Base-by-base conservation (phyloP, 331 rosid genomes). In the Rosa hybrid region DNA sequence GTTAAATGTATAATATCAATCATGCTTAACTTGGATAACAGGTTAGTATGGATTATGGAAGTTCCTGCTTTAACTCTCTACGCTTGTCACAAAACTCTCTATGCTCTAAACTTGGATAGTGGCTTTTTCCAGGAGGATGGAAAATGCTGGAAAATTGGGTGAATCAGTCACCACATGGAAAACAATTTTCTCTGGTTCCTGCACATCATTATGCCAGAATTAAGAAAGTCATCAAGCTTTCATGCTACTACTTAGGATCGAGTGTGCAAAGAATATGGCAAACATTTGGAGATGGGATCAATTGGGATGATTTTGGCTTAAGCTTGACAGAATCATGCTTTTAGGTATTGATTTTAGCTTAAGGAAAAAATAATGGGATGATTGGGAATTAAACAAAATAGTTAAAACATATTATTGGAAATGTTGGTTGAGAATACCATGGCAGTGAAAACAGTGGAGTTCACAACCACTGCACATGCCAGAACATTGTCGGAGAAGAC, bases 401-500 rank as follows among this genome's bases (percentile, higher is more conserved):
- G 16, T 18, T n/a, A 9, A 2, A 20, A 72, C 20, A 16, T 44
- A 27, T 46, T 23, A 63, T 5, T 34, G 50, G n/a, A 34, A 60
- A 42, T 59, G 68, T 25, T 53, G 23, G 72, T 13, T 45, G 3
- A 73, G 49, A 67, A 83, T 94, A 94, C 99, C 99, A 67, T 86
- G 84, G 97, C 90, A 76, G 81, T 51, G 72, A 91, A 90, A 77
- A 92, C 82, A 44, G 99, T 92, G 82, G 99, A 96, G 75, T 90
- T 96, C 75, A 96, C 97, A 80, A 96, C 97, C 76, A 94, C 99
- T 25, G 93, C 92, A 89, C 90, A 88, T 27, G 93, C 98, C 82
- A 96, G 88, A 91, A 96, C 82, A 87, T 94, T 96, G 89, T 96
- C 97, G 21, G 99, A 94, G 93, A 96, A 96, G 79, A 96, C 90